Evolutionary conservation across 352 stramenopile genomes (phyloP).

Genomic region (Globisporangium splendens): DNA sequence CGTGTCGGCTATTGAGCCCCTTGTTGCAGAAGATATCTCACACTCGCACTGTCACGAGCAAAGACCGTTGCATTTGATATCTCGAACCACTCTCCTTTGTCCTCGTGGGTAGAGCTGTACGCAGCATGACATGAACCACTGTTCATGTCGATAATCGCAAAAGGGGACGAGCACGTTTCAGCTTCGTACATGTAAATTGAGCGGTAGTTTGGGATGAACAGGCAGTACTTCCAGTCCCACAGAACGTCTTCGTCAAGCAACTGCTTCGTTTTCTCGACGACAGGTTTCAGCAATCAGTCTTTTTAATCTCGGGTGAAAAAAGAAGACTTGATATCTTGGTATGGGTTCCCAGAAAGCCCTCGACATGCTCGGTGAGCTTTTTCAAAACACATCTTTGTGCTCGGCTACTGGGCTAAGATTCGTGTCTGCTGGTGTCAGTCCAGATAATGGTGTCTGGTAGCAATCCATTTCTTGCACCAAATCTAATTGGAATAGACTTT

Average conservation of each 20-base stretch:
- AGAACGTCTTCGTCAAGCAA: conserved; percentile 35
- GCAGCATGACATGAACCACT: conserved; percentile 33
- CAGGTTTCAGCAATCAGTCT: conserved; percentile 30
- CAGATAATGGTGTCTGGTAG: conserved; percentile 13
- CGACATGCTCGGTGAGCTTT: conserved; percentile 57
- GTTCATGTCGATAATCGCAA: conserved; percentile 55
- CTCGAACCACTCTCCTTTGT: conserved; percentile 50
- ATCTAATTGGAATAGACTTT: conserved; percentile 61
- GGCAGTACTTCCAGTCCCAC: conserved; percentile 70
- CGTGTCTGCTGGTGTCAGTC: neutral
- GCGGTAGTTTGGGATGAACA: conserved; percentile 47
- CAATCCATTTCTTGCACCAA: conserved; percentile 64
- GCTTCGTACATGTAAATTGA: conserved; percentile 65
- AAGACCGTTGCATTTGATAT: conserved; percentile 45
- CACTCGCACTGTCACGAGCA: conserved; percentile 20
- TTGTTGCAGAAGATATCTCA: conserved; percentile 47
- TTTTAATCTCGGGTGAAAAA: conserved; percentile 30
- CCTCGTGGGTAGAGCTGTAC: conserved; percentile 43
- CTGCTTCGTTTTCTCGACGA: conserved; percentile 36
- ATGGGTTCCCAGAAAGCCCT: conserved; percentile 50
- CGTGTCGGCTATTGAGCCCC: conserved; percentile 46
- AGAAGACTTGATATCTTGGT: conserved; percentile 47
- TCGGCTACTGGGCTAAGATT: neutral
- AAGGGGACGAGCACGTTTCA: conserved; percentile 31
- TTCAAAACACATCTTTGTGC: conserved; percentile 36